Percentiles rank a stretch among this genome's conserved stretches.
These are phyloP conservation scores for Galerina marginata DNA, from an alignment of 768 basidiomycete species.

Conservation along the genomic window DNA sequence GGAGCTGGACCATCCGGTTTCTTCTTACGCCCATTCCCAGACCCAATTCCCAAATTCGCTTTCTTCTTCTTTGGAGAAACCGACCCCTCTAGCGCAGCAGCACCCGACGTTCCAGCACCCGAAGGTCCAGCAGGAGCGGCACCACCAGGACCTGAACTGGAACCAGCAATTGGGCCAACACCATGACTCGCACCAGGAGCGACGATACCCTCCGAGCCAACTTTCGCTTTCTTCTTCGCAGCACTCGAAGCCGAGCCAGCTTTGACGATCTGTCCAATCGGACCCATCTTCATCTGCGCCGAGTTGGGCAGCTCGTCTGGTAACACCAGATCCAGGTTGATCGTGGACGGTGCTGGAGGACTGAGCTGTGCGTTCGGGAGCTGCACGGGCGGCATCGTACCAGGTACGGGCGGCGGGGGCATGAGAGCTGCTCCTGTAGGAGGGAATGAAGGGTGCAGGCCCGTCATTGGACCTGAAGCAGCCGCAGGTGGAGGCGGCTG, in stretches of 20 bases:
- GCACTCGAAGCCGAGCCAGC: conserved; percentile 45
- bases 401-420: conserved; percentile 15
- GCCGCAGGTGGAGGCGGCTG: conserved; percentile 25
- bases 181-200: not conserved
- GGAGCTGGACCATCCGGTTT: conserved; percentile 27
- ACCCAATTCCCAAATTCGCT: conserved; percentile 43
- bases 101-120: conserved; percentile 27
- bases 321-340: conserved; percentile 43
- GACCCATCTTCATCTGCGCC: conserved; percentile 75
- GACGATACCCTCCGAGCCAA: conserved; percentile 3
- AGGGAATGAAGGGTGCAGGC: not conserved
- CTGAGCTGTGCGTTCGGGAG: conserved; percentile 17
- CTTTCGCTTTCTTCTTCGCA: conserved; percentile 66
- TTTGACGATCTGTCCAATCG: conserved; percentile 76
- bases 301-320: conserved; percentile 68
- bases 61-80: conserved; percentile 49
- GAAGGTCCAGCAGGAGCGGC: conserved; percentile 28
- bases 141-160: conserved; percentile 15
- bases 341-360: conserved; percentile 12
- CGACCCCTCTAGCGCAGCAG: conserved; percentile 8
- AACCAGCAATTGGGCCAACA: conserved; percentile 7
- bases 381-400: conserved; percentile 20
- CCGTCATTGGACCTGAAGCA: not conserved
- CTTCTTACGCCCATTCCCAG: conserved; percentile 56
- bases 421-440: not conserved